Base-by-base conservation (phyloP, 805 yeast genomes). In the Ogataea trehalophila region DNA sequence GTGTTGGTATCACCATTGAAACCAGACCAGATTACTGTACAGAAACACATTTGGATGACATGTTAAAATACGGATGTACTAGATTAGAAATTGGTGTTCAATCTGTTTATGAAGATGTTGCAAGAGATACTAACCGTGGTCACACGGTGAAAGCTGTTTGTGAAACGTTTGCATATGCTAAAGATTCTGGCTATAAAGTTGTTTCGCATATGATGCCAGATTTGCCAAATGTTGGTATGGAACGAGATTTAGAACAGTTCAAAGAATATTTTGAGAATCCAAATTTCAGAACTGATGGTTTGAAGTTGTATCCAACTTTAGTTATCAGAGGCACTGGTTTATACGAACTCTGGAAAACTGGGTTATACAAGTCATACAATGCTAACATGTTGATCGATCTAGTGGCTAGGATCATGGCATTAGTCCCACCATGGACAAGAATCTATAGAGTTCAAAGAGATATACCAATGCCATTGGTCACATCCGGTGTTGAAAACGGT, bases 201-300 rank as follows among this genome's bases (percentile, higher is more conserved):
- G 99, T 94, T 22, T 83, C 95, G 55, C 99, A 94, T 70, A 94
- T 94, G 99, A 94, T 94, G 99, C 99, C 99, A 15, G 99, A 94
- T 73, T 75, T 94, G 59, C 99, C 99, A 16, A 94, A 94, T 61
- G 97, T 94, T 49, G 99, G 98, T 17, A 88, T 92, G 96, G 99
- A 94, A 69, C 80, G 99, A 65, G 99, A 94, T 65, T 72, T 92
- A 49, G 96, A 90, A 61, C 99, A 94, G 70, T 94, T 94, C 63
- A 81, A 85, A 60, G 99, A 94, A 66, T 94, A 94, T 71, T 94
- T 94, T 64, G 98, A 92, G 59, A 94, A 88, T 65, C 99, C 99
- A 1, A 96, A 81, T 29, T 94, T 94, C 69, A 79, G 99, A 67
- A 94, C 99, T 2, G 99, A 94, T 65, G 99, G 99, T 35, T 76